phyloP scores from a whole-genome alignment of 192 early-diverging fungal genomes.

The Podila horticola region DNA sequence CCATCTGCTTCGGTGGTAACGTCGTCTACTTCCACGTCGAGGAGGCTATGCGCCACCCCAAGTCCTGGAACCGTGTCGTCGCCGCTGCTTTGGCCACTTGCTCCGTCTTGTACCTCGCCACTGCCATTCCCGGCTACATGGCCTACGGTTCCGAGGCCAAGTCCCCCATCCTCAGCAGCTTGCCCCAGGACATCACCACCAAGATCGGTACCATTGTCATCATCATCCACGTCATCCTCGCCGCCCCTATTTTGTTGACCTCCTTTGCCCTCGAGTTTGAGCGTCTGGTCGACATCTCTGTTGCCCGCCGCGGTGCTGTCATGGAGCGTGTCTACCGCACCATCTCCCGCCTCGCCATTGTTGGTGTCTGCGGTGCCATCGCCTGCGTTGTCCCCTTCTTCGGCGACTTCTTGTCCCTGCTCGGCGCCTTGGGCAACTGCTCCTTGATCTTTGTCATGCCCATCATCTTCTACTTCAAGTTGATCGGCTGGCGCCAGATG shows the following conservation, averaged over 20 bases:
- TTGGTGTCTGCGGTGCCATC: conserved; percentile 58
- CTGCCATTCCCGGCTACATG: conserved; percentile 71
- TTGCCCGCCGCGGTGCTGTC: conserved; percentile 45
- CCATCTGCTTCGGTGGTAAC: conserved; percentile 80
- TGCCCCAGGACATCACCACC: conserved; percentile 62
- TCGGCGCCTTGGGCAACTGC: conserved; percentile 77
- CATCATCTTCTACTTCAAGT: conserved; percentile 72
- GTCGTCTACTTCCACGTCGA: conserved; percentile 83
- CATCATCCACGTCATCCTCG: conserved; percentile 77
- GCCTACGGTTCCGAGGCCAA: conserved; percentile 71
- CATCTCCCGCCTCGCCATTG: conserved; percentile 60
- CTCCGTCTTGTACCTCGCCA: conserved; percentile 68
- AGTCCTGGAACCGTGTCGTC: conserved; percentile 70
- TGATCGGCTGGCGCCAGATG: conserved; percentile 66
- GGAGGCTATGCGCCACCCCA: conserved; percentile 74
- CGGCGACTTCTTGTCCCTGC: conserved; percentile 74
- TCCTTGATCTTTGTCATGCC: conserved; percentile 83
- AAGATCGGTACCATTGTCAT: conserved; percentile 71
- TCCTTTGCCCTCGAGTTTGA: conserved; percentile 77
- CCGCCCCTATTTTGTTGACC: conserved; percentile 76
- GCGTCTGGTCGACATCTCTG: conserved; percentile 65
- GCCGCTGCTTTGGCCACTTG: conserved; percentile 67
- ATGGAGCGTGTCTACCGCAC: conserved; percentile 62
- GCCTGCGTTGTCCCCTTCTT: conserved; percentile 78
- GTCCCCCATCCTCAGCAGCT: conserved; percentile 74